These are phyloP conservation scores for Orbilia oligospora DNA, from an alignment of 2,329 filamentous ascomycete genomes.

Conservation along the genomic window DNA sequence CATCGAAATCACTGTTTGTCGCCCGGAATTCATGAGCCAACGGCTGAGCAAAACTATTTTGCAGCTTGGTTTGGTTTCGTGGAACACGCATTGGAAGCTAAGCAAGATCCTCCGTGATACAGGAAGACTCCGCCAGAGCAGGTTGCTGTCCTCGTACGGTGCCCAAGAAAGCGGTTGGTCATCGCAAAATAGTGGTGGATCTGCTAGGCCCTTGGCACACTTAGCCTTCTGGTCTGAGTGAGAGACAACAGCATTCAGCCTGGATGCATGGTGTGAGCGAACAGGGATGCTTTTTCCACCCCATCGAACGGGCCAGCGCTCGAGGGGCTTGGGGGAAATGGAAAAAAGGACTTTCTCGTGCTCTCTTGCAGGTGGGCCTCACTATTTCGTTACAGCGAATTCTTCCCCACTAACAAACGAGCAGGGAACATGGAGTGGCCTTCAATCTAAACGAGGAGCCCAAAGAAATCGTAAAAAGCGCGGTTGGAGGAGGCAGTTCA, in stretches of 20 bases:
- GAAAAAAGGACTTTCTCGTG: constrained; percentile 44
- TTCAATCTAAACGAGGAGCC: constrained; percentile 60
- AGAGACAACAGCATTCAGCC: constrained; percentile 57
- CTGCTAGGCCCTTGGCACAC: constrained; percentile 46
- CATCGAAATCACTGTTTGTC: constrained; percentile 13
- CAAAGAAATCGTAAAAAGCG: constrained; percentile 54
- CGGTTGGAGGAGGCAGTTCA: constrained; percentile 52
- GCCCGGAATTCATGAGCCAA: constrained; percentile 14
- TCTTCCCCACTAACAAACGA: constrained; percentile 56
- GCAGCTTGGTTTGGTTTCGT: constrained; percentile 40
- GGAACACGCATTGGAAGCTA: constrained; percentile 41
- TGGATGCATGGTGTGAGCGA: constrained; percentile 56
- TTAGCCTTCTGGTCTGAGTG: constrained; percentile 40
- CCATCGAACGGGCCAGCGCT: constrained; percentile 49
- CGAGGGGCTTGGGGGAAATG: constrained; percentile 52
- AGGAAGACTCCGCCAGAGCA: constrained; percentile 31
- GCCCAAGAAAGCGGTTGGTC: constrained; percentile 53
- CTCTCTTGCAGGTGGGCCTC: constrained; percentile 54
- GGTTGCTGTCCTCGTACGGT: constrained; percentile 44
- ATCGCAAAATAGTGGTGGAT: constrained; percentile 44
- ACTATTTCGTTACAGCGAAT: constrained; percentile 49
- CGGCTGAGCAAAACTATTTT: constrained; percentile 43
- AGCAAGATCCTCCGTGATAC: constrained; percentile 37
- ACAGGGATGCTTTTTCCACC: constrained; percentile 46
- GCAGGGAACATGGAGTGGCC: constrained; percentile 60